A percentile compares a stretch with the other conserved stretches of the same genome.
phyloP scores from a whole-genome alignment of 1,139 yeast species.

The Saccharomyces uvarum region DNA sequence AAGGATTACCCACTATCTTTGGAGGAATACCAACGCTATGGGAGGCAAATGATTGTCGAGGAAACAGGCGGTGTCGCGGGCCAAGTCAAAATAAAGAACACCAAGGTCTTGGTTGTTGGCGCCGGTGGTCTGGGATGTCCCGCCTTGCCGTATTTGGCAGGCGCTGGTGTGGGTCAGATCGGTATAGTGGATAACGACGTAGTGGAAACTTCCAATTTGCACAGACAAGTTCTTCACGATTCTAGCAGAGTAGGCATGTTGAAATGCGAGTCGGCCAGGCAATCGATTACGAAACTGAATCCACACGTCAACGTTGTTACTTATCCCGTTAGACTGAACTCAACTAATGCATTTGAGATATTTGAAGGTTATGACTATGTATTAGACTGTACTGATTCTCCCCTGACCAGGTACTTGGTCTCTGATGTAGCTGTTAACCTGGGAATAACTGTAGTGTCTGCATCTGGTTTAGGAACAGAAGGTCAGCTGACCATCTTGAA shows the following conservation, averaged over 20 bases:
- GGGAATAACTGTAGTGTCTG: conserved; percentile 73
- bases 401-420: conserved; percentile 75
- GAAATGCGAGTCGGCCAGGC: conserved; percentile 73
- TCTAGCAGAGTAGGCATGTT: conserved; percentile 55
- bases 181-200: conserved; percentile 84
- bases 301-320: conserved; percentile 55
- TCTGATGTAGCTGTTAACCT: conserved; percentile 75
- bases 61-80: conserved; percentile 35
- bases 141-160: conserved; percentile 73
- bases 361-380: conserved; percentile 62
- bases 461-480: conserved; percentile 84
- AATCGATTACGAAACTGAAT: conserved; percentile 47
- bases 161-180: conserved; percentile 78
- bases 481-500: conserved; percentile 82
- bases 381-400: conserved; percentile 92
- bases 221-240: conserved; percentile 79
- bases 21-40: conserved; percentile 77
- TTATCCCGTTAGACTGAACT: conserved; percentile 45
- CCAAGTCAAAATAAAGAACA: conserved; percentile 50
- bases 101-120: conserved; percentile 73
- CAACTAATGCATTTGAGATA: conserved; percentile 56
- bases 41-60: conserved; percentile 92
- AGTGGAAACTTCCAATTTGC: conserved; percentile 80
- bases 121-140: conserved; percentile 98
- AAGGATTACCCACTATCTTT: conserved; percentile 19